Conservation (phyloP, 2,329 filamentous ascomycete species). For the Teratosphaeria viscida region DNA sequence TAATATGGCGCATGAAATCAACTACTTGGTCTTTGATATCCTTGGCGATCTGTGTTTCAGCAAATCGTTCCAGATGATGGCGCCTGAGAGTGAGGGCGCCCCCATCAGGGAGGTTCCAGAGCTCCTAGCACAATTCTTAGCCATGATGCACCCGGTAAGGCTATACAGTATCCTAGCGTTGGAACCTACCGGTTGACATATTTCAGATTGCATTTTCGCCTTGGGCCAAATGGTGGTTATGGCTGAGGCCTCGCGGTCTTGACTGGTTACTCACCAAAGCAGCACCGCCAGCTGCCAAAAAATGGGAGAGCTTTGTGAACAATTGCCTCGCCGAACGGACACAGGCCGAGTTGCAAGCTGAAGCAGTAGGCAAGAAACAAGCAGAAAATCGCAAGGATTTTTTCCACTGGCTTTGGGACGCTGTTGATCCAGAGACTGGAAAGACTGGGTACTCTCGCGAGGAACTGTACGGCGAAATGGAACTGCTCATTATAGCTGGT, state of each 20-base stretch:
- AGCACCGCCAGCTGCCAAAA: neutral
- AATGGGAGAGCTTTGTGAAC: neutral
- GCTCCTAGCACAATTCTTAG: conserved; percentile 29
- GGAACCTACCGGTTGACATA: conserved; percentile 4
- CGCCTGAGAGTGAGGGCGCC: conserved; percentile 24
- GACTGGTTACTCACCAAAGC: neutral
- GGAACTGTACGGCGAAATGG: conserved; percentile 20
- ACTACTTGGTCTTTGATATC: conserved; percentile 31
- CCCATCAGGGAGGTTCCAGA: conserved; percentile 32
- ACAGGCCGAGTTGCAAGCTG: conserved; percentile 7
- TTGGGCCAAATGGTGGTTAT: conserved; percentile 1
- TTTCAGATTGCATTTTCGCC: conserved; percentile 15
- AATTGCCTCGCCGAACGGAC: neutral
- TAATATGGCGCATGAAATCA: conserved; percentile 37
- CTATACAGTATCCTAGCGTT: conserved; percentile 4
- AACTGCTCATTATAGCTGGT: conserved; percentile 22
- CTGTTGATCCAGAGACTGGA: conserved; percentile 22
- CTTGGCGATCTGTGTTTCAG: conserved; percentile 35
- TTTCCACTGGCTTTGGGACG: conserved; percentile 20
- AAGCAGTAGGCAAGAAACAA: neutral
- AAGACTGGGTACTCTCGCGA: conserved; percentile 15
- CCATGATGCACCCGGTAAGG: conserved; percentile 15
- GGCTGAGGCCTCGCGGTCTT: neutral
- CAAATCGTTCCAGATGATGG: conserved; percentile 18
- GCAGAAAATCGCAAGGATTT: neutral